Percentiles rank a stretch among this genome's conserved stretches.
These are phyloP conservation scores for Entomortierella beljakovae DNA, from an alignment of 192 early-diverging fungal species.

Conservation along the genomic window DNA sequence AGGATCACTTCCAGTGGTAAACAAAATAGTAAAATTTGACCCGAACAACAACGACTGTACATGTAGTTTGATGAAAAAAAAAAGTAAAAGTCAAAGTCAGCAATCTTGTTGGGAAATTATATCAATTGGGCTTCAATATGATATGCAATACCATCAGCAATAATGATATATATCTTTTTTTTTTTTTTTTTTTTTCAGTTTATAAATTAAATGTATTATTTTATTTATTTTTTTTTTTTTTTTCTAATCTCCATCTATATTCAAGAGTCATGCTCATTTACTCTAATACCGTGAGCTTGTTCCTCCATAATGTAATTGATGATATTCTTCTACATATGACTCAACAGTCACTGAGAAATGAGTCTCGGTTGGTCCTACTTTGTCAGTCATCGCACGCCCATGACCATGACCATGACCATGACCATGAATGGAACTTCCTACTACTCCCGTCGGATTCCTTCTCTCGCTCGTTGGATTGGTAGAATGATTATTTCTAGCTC, in stretches of 20 bases:
- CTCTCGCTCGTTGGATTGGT: neutral
- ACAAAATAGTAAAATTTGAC: too few relatives aligned
- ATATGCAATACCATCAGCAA: too few relatives aligned
- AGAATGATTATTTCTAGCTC: neutral
- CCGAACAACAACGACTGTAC: too few relatives aligned
- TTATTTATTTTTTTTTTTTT: conserved; percentile 1
- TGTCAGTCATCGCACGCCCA: conserved; percentile 3
- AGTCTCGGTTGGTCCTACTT: conserved; percentile 12
- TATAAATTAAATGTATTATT: neutral
- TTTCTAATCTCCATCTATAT: too few relatives aligned
- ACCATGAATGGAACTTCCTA: neutral
- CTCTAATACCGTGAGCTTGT: neutral
- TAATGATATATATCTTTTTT: too few relatives aligned
- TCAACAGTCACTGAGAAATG: conserved; percentile 31
- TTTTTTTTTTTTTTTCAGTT: too few relatives aligned
- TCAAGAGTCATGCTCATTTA: too few relatives aligned
- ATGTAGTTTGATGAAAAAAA: too few relatives aligned
- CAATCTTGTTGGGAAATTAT: too few relatives aligned
- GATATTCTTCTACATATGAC: conserved; percentile 37
- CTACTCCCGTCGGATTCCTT: neutral
- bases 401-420: neutral
- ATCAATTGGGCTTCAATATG: too few relatives aligned
- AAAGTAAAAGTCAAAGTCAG: too few relatives aligned
- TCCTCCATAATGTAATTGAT: conserved; percentile 16
- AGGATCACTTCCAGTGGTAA: too few relatives aligned